Conservation (phyloP, 345 rosid genomes). For the Erucastrum elatum region DNA sequence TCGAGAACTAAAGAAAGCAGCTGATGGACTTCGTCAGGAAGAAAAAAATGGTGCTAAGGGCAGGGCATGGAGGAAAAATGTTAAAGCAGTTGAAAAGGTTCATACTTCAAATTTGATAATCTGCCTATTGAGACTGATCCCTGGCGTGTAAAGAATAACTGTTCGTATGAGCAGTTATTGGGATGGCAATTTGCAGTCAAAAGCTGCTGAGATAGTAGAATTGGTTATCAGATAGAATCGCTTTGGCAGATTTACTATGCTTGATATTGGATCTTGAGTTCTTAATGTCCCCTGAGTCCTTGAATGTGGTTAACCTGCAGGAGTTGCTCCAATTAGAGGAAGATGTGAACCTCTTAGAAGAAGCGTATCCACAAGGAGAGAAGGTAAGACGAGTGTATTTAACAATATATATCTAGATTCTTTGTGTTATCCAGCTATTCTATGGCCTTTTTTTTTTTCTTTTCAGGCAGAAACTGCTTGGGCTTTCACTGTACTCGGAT, state of each 20-base stretch:
- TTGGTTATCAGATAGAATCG: slow-evolving; percentile 1
- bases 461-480: slow-evolving; percentile 95
- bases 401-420: not conserved
- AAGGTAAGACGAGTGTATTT: slow-evolving; percentile 50
- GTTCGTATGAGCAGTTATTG: too few relatives aligned
- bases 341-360: slow-evolving; percentile 96
- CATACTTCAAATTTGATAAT: not conserved
- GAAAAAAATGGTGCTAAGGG: slow-evolving; percentile 94
- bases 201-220: slow-evolving; percentile 7
- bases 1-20: slow-evolving; percentile 88
- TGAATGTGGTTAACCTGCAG: slow-evolving; percentile 45
- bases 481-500: slow-evolving; percentile 96
- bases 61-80: slow-evolving; percentile 97
- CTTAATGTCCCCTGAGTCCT: not conserved
- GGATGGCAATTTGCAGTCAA: not conserved
- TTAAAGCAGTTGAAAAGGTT: slow-evolving; percentile 93
- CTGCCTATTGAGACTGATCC: too few relatives aligned
- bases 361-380: slow-evolving; percentile 99
- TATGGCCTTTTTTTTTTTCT: not conserved
- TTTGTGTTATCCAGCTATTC: slow-evolving; percentile 3
- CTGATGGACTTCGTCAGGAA: slow-evolving; percentile 94
- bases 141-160: too few relatives aligned
- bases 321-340: slow-evolving; percentile 93
- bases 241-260: not conserved
- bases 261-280: not conserved